These are phyloP conservation scores for Astragalus glycyphyllos DNA, from an alignment of 306 rosid genomes.

Conservation along the genomic window DNA sequence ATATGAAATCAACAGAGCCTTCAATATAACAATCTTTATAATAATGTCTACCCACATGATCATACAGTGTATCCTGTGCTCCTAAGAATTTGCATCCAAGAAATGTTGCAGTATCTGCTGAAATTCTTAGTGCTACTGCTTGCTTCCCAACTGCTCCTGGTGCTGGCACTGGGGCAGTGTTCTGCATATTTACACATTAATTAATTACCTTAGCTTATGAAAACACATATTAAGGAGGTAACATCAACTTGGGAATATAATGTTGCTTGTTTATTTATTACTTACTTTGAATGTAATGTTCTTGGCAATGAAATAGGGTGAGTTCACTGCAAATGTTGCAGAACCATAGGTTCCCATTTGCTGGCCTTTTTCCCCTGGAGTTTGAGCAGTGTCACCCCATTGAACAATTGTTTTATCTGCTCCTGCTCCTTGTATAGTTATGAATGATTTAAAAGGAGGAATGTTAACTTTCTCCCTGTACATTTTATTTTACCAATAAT, in stretches of 20 bases:
- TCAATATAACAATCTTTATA: conserved; percentile 69
- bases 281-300: conserved; percentile 91
- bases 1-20: conserved; percentile 82
- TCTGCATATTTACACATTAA: conserved; percentile 43
- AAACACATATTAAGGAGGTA: neutral
- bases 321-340: conserved; percentile 92
- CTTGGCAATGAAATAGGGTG: conserved; percentile 88
- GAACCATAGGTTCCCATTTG: conserved; percentile 82
- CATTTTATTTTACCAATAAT: too few relatives aligned
- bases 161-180: conserved; percentile 77
- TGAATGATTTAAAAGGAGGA: conserved; percentile 78
- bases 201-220: neutral
- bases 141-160: conserved; percentile 80
- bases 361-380: conserved; percentile 68
- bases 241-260: neutral
- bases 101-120: conserved; percentile 66
- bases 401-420: conserved; percentile 91
- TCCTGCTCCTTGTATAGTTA: conserved; percentile 94
- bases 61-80: conserved; percentile 77
- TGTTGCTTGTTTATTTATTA: neutral
- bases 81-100: conserved; percentile 69
- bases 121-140: conserved; percentile 73
- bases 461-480: conserved; percentile 86
- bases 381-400: conserved; percentile 99
- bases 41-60: conserved; percentile 73